phyloP scores from a whole-genome alignment of 2,329 filamentous ascomycete species.

The Pseudomassariella vexata region DNA sequence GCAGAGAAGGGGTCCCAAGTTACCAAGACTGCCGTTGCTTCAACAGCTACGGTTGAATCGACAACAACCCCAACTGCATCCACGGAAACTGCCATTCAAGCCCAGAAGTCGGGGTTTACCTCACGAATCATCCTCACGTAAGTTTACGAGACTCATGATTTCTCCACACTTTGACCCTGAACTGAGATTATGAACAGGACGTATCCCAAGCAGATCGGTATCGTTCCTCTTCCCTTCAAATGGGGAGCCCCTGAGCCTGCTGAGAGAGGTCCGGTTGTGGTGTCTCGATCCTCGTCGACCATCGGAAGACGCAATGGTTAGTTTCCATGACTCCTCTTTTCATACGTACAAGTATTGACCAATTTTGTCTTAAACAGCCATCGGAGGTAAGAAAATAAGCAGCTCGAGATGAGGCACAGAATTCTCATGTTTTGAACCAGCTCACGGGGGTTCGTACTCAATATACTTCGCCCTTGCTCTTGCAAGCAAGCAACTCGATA shows the following conservation, averaged over 20 bases:
- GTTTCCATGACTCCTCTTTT: constrained; percentile 21
- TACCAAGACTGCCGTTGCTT: too few relatives aligned
- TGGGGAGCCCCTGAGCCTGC: constrained; percentile 78
- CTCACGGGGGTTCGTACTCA: constrained; percentile 80
- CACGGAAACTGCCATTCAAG: constrained; percentile 16
- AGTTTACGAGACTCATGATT: too few relatives aligned
- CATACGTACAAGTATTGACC: too few relatives aligned
- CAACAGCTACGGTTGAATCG: too few relatives aligned
- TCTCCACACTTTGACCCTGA: too few relatives aligned
- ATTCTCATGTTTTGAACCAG: constrained; percentile 20
- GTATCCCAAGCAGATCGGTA: constrained; percentile 89
- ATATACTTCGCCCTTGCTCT: constrained; percentile 93
- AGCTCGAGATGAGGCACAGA: constrained; percentile 3
- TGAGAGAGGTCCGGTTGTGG: constrained; percentile 80
- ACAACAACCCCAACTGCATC: constrained; percentile 14
- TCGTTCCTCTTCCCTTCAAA: constrained; percentile 81
- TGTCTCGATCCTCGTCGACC: constrained; percentile 69
- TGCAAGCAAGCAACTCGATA: constrained; percentile 80
- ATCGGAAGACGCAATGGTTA: constrained; percentile 76
- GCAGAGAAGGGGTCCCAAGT: too few relatives aligned
- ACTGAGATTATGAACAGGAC: constrained; percentile 43
- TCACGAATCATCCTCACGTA: constrained; percentile 53
- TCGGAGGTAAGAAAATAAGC: constrained; percentile 43
- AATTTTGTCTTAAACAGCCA: constrained; percentile 34
- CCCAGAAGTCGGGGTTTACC: constrained; percentile 39